Base-by-base conservation (phyloP, 75 land plant species). In the Larix kaempferi region DNA sequence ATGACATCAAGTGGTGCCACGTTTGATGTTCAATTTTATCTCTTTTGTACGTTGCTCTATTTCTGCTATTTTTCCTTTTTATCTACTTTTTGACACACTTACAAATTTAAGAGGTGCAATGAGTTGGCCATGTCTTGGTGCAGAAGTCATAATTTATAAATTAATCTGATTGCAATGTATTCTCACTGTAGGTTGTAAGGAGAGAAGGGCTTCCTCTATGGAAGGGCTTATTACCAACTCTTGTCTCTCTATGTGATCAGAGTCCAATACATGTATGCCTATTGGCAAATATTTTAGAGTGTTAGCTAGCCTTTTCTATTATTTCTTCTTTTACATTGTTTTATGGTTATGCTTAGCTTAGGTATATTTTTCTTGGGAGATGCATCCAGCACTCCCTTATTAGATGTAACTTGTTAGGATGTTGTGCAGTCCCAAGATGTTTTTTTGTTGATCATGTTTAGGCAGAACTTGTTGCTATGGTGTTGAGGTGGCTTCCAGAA, bases 401-500 rank as follows among this genome's bases (percentile, higher is more conserved):
- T 49, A 49, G 4, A 49, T 49, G 11, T 49, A 49, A 49, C 54
- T 49, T 49, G 54, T 11, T 60, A 74, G 21, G 41, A 73, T 74
- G 75, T 4, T 7, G 55, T 55, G 4, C 26, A 56, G n/a, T 26
- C 44, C 57, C 16, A 56, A 25, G 75, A 27, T 25, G 57, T 4
- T 11, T 74, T 73, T 26, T 25, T 55, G 33, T 17, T 54, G 37
- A 0, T 49, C 33, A 17, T 74, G 57, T 74, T 25, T 74, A 98
- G 99, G 99, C 98, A 73, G 99, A 98, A 81, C 64, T 98, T 83
- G 96, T 98, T 77, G 84, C 92, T 22, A 98, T 93, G 98, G 84
- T 95, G 74, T 82, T 98, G 71, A 98, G 98, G 62, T 95, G 96
- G 98, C 98, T 98, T 89, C 99, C 99, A 57, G 99, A 97, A 83